Conservation (phyloP, 108 stramenopile species). For the Asterionellopsis glacialis region DNA sequence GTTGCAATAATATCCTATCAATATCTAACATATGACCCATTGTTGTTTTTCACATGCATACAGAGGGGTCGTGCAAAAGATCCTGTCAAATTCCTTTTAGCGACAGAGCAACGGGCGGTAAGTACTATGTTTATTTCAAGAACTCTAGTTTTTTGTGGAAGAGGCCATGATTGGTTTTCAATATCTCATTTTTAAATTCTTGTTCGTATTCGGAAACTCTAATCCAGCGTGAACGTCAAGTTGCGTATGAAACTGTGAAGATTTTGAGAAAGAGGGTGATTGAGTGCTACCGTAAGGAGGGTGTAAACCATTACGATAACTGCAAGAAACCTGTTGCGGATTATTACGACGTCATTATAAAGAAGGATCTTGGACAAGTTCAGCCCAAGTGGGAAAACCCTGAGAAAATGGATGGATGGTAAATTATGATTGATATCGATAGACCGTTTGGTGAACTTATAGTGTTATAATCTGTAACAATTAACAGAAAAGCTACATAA, state of each 20-base stretch:
- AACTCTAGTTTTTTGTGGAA: no score
- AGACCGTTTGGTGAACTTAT: neutral
- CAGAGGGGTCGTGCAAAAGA: conserved; percentile 67
- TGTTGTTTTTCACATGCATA: neutral
- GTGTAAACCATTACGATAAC: conserved; percentile 87
- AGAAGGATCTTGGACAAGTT: conserved; percentile 79
- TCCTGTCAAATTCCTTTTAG: conserved; percentile 76
- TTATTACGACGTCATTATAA: conserved; percentile 61
- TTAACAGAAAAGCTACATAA: conserved; percentile 1
- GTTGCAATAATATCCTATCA: neutral
- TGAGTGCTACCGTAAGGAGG: conserved; percentile 80
- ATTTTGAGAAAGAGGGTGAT: conserved; percentile 80
- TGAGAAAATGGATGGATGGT: conserved; percentile 61
- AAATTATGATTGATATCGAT: neutral
- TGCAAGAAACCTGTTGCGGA: conserved; percentile 64
- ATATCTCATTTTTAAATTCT: no score
- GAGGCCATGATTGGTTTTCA: no score
- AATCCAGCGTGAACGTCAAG: conserved; percentile 67
- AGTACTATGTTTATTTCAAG: no score
- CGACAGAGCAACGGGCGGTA: conserved; percentile 78
- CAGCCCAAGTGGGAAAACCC: conserved; percentile 71
- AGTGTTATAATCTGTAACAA: neutral
- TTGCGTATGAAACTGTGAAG: conserved; percentile 82
- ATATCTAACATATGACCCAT: neutral
- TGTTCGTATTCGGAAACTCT: no score